Conservation (phyloP, 768 basidiomycete species). For the Mycena kentingensis region DNA sequence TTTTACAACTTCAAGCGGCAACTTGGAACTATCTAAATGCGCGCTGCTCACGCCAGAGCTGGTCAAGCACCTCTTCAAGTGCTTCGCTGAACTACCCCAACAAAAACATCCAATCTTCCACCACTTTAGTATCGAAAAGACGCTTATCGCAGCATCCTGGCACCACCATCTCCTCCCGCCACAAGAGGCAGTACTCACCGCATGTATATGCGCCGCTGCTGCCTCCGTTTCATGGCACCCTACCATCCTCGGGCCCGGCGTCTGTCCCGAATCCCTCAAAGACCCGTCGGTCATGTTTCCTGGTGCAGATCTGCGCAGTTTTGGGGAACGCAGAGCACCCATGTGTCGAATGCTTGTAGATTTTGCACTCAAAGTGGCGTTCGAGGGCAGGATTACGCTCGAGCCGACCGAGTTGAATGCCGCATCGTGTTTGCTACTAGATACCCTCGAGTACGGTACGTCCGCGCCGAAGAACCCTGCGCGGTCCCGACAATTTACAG, state of each 20-base stretch:
- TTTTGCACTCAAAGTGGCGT: conserved; percentile 9
- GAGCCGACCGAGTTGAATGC: conserved; percentile 11
- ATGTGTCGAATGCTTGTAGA: conserved; percentile 6
- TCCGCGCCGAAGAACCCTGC: no score
- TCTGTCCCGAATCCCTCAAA: conserved; percentile 3
- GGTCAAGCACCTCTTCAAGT: not conserved
- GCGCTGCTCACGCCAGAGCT: not conserved
- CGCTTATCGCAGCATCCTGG: conserved; percentile 8
- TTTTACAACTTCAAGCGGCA: no score
- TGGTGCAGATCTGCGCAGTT: conserved; percentile 14
- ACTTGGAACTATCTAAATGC: no score
- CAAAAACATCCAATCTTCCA: not conserved
- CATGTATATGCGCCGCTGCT: conserved; percentile 9
- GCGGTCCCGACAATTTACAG: no score
- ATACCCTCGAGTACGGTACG: conserved; percentile 5
- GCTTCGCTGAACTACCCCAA: not conserved
- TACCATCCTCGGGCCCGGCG: conserved; percentile 11
- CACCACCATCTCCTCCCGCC: conserved; percentile 7
- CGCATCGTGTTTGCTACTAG: conserved; percentile 12
- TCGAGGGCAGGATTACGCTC: conserved; percentile 7
- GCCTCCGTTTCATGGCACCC: conserved; percentile 14
- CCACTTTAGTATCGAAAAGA: not conserved
- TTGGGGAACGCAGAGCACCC: conserved; percentile 12
- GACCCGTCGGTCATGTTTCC: conserved; percentile 9
- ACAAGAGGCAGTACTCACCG: conserved; percentile 9